Conservation (phyloP, 108 stramenopile species). For the Fragilariopsis cylindrus region DNA sequence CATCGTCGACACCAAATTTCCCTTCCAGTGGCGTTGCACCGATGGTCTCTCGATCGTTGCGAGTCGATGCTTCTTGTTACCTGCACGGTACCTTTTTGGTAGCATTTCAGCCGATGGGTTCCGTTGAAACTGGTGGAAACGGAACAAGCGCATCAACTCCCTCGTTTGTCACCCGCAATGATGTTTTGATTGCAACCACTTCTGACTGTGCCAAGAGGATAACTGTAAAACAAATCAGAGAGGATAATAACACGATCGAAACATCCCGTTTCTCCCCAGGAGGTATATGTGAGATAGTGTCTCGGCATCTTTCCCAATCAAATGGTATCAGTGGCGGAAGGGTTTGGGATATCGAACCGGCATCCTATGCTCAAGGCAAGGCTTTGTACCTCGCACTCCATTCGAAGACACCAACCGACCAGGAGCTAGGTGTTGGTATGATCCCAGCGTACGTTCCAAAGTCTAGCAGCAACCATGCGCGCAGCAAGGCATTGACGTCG, state of each 20-base stretch:
- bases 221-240: slow-evolving; percentile 21
- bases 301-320: slow-evolving; percentile 46
- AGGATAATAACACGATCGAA: slow-evolving; percentile 15
- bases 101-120: slow-evolving; percentile 43
- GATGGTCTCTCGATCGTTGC: slow-evolving; percentile 26
- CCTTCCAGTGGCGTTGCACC: slow-evolving; percentile 1
- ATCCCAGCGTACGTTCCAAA: slow-evolving; percentile 45
- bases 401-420: slow-evolving; percentile 79
- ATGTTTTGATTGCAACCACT: slow-evolving; percentile 59
- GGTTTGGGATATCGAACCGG: slow-evolving; percentile 65
- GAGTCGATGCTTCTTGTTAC: slow-evolving; percentile 60
- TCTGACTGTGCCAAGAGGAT: slow-evolving; percentile 55
- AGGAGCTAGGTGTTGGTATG: slow-evolving; percentile 64
- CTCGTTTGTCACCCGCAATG: slow-evolving; percentile 26
- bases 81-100: slow-evolving; percentile 60
- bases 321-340: slow-evolving; percentile 63
- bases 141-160: not conserved
- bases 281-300: slow-evolving; percentile 71
- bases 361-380: slow-evolving; percentile 20
- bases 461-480: not conserved
- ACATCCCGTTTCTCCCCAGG: slow-evolving; percentile 41
- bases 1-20: slow-evolving; percentile 11
- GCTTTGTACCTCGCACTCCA: slow-evolving; percentile 54
- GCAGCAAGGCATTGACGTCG: not conserved
- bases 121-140: slow-evolving; percentile 5